Evolutionary conservation across 1,139 yeast genomes (phyloP).

Genomic region (Sugiyamaella castrensis): DNA sequence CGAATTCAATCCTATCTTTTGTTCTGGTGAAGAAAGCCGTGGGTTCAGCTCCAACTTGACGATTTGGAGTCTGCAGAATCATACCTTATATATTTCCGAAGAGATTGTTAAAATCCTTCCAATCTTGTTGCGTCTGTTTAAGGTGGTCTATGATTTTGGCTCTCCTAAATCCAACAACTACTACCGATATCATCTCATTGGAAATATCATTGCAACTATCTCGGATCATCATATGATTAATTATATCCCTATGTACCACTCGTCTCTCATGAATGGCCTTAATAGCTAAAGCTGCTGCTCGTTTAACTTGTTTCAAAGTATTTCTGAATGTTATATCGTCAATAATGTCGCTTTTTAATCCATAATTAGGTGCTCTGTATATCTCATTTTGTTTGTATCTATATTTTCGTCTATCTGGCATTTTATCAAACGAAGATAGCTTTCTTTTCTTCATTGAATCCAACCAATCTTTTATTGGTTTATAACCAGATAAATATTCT

Average conservation of each 20-base stretch:
- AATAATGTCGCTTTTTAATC: neutral
- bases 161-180: constrained; percentile 12
- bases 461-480: constrained; percentile 20
- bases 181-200: neutral
- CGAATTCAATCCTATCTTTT: too few relatives aligned
- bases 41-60: too few relatives aligned
- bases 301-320: constrained; percentile 1
- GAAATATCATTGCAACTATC: neutral
- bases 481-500: constrained; percentile 18
- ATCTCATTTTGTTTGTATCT: neutral
- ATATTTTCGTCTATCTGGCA: neutral
- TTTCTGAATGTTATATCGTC: neutral
- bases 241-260: constrained; percentile 19
- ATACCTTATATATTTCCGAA: neutral
- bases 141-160: neutral
- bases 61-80: neutral
- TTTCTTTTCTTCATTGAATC: neutral
- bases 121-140: neutral
- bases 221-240: constrained; percentile 16
- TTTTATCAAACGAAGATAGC: constrained; percentile 1
- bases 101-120: neutral
- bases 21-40: too few relatives aligned
- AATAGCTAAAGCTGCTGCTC: constrained; percentile 3
- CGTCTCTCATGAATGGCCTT: constrained; percentile 16
- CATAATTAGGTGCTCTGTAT: constrained; percentile 7